Conservation (phyloP, 176 grass and related monocot genomes). For the Pontederia paniculata region DNA sequence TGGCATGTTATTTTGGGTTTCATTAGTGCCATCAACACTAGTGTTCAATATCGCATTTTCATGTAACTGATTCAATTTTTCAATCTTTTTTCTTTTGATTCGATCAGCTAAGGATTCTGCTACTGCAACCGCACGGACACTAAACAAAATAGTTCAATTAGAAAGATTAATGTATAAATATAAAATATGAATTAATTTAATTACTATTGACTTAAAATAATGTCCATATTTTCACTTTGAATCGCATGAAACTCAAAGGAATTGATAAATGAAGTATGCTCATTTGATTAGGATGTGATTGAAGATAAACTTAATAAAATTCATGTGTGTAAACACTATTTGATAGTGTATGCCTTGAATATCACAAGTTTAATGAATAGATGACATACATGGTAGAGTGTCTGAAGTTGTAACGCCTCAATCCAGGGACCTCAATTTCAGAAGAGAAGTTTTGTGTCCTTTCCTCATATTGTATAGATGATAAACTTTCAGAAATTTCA, state of each 20-base stretch:
- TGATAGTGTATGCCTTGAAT: neutral
- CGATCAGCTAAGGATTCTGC: neutral
- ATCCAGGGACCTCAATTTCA: neutral
- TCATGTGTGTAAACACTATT: no score
- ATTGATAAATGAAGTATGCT: no score
- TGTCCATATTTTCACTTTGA: no score
- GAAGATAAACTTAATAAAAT: no score
- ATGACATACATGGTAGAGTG: conserved; percentile 2
- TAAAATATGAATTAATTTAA: no score
- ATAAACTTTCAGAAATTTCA: neutral
- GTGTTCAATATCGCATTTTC: neutral
- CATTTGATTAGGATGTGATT: no score
- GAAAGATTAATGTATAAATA: neutral
- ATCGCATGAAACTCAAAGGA: no score
- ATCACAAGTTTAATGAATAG: neutral
- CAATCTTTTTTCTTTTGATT: neutral
- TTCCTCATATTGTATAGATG: neutral
- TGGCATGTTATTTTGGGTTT: neutral
- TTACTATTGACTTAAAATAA: no score
- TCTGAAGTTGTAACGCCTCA: conserved; percentile 4
- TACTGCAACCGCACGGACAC: conserved; percentile 1
- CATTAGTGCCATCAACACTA: neutral
- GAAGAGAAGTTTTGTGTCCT: neutral
- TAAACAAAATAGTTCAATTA: neutral
- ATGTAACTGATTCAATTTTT: neutral